These are phyloP conservation scores for Mycogone perniciosa DNA, from an alignment of 2,329 filamentous ascomycete genomes.

Conservation along the genomic window DNA sequence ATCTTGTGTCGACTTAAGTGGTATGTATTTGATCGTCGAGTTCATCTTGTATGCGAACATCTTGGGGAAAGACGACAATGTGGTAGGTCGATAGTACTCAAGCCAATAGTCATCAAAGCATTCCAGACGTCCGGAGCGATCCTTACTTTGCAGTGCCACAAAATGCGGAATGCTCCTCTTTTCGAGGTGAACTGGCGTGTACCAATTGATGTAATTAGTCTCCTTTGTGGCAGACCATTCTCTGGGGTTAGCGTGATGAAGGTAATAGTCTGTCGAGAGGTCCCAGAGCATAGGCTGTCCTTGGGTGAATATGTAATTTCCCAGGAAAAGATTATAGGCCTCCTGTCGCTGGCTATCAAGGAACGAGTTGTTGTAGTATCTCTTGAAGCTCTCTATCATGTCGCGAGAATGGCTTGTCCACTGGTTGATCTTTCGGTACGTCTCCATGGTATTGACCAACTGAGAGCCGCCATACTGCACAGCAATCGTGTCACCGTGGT, in stretches of 20 bases:
- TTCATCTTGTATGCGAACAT: slow-evolving; percentile 92
- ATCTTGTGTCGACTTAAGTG: slow-evolving; percentile 64
- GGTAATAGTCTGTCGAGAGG: slow-evolving; percentile 86
- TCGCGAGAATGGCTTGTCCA: slow-evolving; percentile 97
- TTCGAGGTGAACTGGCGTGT: slow-evolving; percentile 64
- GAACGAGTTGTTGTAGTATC: slow-evolving; percentile 98
- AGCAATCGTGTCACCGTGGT: slow-evolving; percentile 95
- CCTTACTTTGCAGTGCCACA: slow-evolving; percentile 31
- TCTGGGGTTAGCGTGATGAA: slow-evolving; percentile 82
- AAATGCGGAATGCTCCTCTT: slow-evolving; percentile 50
- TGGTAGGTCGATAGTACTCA: slow-evolving; percentile 88
- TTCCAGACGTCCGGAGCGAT: slow-evolving; percentile 40
- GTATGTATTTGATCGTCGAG: slow-evolving; percentile 77
- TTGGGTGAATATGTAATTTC: slow-evolving; percentile 84
- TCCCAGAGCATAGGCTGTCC: slow-evolving; percentile 97
- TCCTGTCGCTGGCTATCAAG: slow-evolving; percentile 96
- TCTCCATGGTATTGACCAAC: slow-evolving; percentile 98
- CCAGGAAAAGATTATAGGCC: slow-evolving; percentile 94
- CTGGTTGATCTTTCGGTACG: slow-evolving; percentile 97
- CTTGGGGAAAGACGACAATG: slow-evolving; percentile 82
- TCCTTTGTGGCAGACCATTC: slow-evolving; percentile 57
- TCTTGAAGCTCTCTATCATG: slow-evolving; percentile 98
- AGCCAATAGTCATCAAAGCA: slow-evolving; percentile 93
- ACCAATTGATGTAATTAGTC: slow-evolving; percentile 85
- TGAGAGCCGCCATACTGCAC: slow-evolving; percentile 97